Evolutionary conservation across 208 protist genomes (phyloP), one percentile per base, ranked within the genome.

Genomic region (Trypanosoma cruzi): DNA sequence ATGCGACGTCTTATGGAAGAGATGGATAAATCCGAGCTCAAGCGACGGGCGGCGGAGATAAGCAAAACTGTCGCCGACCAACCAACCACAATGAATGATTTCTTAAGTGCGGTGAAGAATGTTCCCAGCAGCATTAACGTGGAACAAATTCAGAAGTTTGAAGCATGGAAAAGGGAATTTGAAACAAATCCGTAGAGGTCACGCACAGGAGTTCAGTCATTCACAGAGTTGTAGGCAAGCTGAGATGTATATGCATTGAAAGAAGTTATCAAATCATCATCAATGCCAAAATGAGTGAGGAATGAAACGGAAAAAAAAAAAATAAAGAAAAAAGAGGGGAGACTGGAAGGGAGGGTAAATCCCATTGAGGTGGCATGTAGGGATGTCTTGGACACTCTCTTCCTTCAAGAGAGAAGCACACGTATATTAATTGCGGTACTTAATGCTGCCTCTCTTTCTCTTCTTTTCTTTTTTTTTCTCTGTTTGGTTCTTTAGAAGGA

Each of bases 91-190:
- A 96, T 94, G 88, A 71, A 79, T 24, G 91, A 96, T 76, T 96
- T 96, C 56, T n/a, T 92, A 29, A 71, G 61, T 11, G 91, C 91
- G 0, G 58, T 96, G 20, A 83, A 83, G 50, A 94, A 94, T 68
- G 88, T 96, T 42, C 91, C 91, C 2, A 94, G 88, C 65, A 94
- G 88, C 68, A 85, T 96, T 65, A 94, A 92, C 64, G 81, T 79
- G 4, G 83, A 88, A 29, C 90, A 94, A 64, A 87, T 96, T 34
- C 81, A 92, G 68, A 86, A 85, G 56, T 96, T 94, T 77, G 88
- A 94, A 60, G 82, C 83, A 58, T 96, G 91, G 91, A 93, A 96
- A 60, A 90, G 90, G 61, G 83, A 94, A 64, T 96, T 94, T 65
- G 91, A 96, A 57, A 67, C 57, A 61, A 77, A 75, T 56, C 8